Conservation (phyloP, 441 rosid species). For the Capsella rubella region DNA sequence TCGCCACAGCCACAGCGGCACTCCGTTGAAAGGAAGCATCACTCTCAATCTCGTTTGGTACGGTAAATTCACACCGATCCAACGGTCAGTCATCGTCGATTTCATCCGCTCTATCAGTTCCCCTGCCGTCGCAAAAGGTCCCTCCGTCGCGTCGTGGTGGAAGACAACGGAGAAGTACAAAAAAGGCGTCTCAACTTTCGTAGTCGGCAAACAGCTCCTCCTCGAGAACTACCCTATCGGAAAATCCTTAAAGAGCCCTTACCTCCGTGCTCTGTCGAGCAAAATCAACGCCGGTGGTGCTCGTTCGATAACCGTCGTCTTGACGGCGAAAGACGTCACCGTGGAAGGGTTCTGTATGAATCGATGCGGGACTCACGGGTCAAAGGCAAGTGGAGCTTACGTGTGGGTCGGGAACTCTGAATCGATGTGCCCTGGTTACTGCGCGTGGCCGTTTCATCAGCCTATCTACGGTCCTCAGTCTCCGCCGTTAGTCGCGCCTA, state of each 20-base stretch:
- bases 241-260: conserved; percentile 52
- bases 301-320: conserved; percentile 63
- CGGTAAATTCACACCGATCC: conserved; percentile 71
- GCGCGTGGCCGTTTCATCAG: conserved; percentile 97
- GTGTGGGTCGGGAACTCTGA: conserved; percentile 91
- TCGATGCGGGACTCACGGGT: conserved; percentile 81
- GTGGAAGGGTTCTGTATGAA: conserved; percentile 83
- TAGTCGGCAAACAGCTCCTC: conserved; percentile 62
- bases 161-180: conserved; percentile 73
- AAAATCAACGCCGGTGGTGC: conserved; percentile 45
- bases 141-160: conserved; percentile 77
- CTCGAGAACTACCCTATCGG: conserved; percentile 68
- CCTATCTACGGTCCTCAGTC: conserved; percentile 91
- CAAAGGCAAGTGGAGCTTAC: conserved; percentile 55
- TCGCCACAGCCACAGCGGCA: conserved; percentile 79
- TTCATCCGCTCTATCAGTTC: conserved; percentile 69
- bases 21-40: conserved; percentile 68
- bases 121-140: conserved; percentile 38
- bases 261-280: conserved; percentile 62
- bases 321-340: conserved; percentile 74
- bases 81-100: conserved; percentile 75
- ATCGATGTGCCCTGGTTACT: conserved; percentile 82
- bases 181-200: conserved; percentile 57
- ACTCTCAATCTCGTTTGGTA: conserved; percentile 85
- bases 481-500: conserved; percentile 80